phyloP scores from a whole-genome alignment of 352 stramenopile species.

The Pythium aristosporum region DNA sequence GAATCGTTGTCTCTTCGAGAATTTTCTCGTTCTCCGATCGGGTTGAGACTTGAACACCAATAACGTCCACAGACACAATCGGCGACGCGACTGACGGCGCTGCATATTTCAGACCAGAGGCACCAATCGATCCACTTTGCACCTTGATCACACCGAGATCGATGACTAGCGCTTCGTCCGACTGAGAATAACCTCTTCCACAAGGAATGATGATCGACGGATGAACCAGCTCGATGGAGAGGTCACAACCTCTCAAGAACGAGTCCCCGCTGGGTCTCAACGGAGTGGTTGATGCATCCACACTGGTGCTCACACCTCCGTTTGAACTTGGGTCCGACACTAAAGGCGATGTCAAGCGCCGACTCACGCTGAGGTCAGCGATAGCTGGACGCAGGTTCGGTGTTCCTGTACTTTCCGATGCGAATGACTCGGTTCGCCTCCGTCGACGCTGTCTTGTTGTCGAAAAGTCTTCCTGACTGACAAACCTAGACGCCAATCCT shows the following conservation, averaged over 20 bases:
- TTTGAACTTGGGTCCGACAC: background rate
- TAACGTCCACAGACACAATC: conserved; percentile 7
- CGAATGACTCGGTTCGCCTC: conserved; percentile 24
- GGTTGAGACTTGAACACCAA: conserved; percentile 12
- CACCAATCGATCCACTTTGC: conserved; percentile 10
- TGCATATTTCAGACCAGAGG: background rate
- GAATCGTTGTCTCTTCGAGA: conserved; percentile 31
- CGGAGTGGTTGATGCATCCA: background rate
- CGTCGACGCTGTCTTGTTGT: conserved; percentile 6
- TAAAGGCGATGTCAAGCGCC: background rate
- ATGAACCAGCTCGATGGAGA: conserved; percentile 37
- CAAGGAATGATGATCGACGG: conserved; percentile 48
- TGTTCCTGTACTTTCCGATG: conserved; percentile 10
- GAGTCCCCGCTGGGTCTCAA: background rate
- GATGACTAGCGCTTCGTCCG: conserved; percentile 39
- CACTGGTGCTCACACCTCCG: background rate
- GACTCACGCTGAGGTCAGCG: background rate
- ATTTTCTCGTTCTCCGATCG: conserved; percentile 24
- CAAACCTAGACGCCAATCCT: conserved; percentile 43
- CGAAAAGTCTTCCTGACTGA: conserved; percentile 23
- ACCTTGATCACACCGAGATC: conserved; percentile 50
- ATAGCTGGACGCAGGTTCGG: background rate
- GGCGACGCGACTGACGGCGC: background rate
- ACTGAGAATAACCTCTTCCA: conserved; percentile 21
- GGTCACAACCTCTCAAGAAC: background rate